A percentile compares a stretch with the other conserved stretches of the same genome.
Conservation (phyloP, 2,329 filamentous ascomycete genomes). For the Epichloe amarillans region DNA sequence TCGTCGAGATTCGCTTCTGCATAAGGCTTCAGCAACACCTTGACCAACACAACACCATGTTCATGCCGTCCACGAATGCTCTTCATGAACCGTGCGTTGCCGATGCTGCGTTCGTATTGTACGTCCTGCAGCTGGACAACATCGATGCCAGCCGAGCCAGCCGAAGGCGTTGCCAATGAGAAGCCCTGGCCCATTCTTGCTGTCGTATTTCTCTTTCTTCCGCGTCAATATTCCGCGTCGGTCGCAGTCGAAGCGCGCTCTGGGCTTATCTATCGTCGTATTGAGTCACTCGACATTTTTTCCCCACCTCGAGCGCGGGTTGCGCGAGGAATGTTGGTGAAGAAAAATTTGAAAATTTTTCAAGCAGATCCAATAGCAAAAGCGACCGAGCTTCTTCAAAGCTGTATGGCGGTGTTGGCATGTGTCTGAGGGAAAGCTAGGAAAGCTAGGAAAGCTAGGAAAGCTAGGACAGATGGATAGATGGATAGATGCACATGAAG, state of each 20-base stretch:
- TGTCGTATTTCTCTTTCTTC: background rate
- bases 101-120: conserved; percentile 83
- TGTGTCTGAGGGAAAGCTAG: too few relatives aligned
- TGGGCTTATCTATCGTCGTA: background rate
- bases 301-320: background rate
- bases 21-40: conserved; percentile 89
- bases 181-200: conserved; percentile 84
- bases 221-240: background rate
- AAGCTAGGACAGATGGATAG: too few relatives aligned
- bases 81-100: conserved; percentile 91
- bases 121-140: conserved; percentile 83
- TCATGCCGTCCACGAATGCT: conserved; percentile 82
- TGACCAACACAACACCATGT: conserved; percentile 84
- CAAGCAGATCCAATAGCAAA: background rate
- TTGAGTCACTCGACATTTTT: conserved; percentile 3
- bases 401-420: too few relatives aligned
- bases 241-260: background rate
- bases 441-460: too few relatives aligned
- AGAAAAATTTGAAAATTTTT: too few relatives aligned
- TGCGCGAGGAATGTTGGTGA: background rate
- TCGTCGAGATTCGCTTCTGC: conserved; percentile 64
- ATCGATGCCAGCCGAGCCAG: conserved; percentile 86
- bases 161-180: conserved; percentile 81
- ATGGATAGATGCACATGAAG: too few relatives aligned
- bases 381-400: too few relatives aligned